Evolutionary conservation across 2,329 filamentous ascomycete genomes (phyloP).

Genomic region (Alternaria rosae): DNA sequence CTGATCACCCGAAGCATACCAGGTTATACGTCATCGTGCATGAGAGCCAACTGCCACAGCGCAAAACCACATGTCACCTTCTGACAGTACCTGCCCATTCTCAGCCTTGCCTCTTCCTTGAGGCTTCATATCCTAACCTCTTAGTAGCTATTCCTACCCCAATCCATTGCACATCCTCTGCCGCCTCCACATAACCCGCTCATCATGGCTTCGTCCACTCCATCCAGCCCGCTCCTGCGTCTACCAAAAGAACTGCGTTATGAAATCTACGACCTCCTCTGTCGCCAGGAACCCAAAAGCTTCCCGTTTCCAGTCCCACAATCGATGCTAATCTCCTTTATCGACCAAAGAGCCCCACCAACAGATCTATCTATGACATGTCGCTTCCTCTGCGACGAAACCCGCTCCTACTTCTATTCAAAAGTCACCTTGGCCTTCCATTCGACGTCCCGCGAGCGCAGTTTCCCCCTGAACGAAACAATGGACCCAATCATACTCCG

Average conservation of each 20-base stretch:
- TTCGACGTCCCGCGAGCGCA: constrained; percentile 11
- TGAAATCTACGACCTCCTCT: constrained; percentile 24
- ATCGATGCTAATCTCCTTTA: constrained; percentile 19
- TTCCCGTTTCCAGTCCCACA: constrained; percentile 25
- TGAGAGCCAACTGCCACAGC: neutral
- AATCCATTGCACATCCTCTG: neutral
- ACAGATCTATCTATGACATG: constrained; percentile 16
- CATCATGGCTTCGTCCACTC: neutral
- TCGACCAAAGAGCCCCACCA: constrained; percentile 17
- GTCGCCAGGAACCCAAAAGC: constrained; percentile 6
- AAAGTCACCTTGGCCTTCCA: constrained; percentile 23
- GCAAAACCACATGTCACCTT: neutral
- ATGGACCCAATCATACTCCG: neutral
- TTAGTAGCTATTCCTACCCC: no score
- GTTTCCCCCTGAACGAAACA: neutral
- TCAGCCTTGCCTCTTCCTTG: no score
- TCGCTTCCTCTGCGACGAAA: constrained; percentile 15
- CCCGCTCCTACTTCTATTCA: constrained; percentile 21
- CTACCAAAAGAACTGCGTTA: constrained; percentile 25
- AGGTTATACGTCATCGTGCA: neutral
- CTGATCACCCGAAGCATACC: neutral
- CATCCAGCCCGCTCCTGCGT: constrained; percentile 8
- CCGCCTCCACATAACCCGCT: fast-evolving
- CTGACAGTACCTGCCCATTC: no score
- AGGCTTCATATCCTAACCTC: no score